These are phyloP conservation scores for Paratinospora sagittata DNA, from an alignment of 164 flowering plant species.

Conservation along the genomic window DNA sequence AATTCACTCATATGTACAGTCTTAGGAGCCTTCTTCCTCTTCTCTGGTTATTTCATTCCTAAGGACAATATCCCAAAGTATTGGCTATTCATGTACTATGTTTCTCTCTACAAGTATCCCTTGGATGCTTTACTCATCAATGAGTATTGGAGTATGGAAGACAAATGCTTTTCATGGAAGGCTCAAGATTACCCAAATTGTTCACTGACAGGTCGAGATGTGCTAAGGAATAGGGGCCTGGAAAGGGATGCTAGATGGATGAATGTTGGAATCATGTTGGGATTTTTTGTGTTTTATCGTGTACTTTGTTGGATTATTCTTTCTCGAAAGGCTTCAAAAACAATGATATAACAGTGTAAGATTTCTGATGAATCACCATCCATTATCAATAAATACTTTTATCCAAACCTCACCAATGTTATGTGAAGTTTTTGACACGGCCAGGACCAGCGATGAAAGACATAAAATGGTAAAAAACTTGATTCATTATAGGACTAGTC, in stretches of 20 bases:
- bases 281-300: constrained; percentile 78
- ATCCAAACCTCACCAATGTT: background rate
- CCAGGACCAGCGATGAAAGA: background rate
- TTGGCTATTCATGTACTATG: constrained; percentile 93
- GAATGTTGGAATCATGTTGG: constrained; percentile 82
- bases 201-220: constrained; percentile 57
- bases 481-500: too few species aligned
- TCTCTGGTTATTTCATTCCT: constrained; percentile 96
- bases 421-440: background rate
- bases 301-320: constrained; percentile 80
- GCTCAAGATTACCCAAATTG: constrained; percentile 26
- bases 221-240: constrained; percentile 64
- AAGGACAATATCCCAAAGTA: constrained; percentile 79
- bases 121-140: constrained; percentile 70
- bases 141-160: constrained; percentile 68
- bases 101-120: constrained; percentile 79
- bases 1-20: constrained; percentile 82
- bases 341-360: constrained; percentile 27
- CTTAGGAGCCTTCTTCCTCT: constrained; percentile 85
- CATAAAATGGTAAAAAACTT: background rate
- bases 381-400: constrained; percentile 4
- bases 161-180: constrained; percentile 53
- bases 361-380: background rate
- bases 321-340: constrained; percentile 55
- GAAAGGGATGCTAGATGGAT: constrained; percentile 69